Evolutionary conservation across 176 grass and related monocot species (phyloP).

Genomic region (Hsuehochloa calcarea): DNA sequence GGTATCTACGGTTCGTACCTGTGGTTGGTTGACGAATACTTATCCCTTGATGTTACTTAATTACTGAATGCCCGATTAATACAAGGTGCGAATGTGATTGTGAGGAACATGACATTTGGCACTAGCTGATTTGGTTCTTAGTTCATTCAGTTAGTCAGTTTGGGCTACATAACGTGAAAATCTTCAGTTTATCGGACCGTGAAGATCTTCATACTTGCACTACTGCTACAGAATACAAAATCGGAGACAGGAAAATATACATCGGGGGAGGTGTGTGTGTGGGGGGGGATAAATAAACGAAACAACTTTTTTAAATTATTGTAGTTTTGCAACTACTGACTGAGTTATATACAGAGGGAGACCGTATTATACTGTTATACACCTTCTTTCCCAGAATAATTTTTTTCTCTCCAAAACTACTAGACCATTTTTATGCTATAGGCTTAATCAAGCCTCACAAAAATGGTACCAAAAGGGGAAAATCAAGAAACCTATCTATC

Average conservation of each 20-base stretch:
- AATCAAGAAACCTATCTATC: background rate
- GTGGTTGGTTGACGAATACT: too few species aligned
- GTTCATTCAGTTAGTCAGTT: background rate
- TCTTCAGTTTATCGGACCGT: background rate
- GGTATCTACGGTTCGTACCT: too few species aligned
- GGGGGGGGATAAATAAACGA: too few species aligned
- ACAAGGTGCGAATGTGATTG: background rate
- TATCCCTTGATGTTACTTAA: background rate
- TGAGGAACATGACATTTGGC: background rate
- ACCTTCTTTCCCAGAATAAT: background rate
- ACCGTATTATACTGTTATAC: background rate
- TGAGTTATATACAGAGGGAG: background rate
- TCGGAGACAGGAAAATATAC: background rate
- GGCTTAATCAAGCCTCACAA: background rate
- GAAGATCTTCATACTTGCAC: background rate
- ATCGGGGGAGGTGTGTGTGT: too few species aligned
- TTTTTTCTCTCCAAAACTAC: constrained; percentile 2
- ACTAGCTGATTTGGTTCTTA: background rate
- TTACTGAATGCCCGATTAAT: background rate
- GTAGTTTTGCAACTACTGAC: background rate
- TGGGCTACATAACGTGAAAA: background rate
- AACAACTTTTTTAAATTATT: background rate
- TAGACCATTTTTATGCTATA: background rate
- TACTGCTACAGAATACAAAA: too few species aligned
- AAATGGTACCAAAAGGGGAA: background rate